Conservation (phyloP, 73 alveolate genomes). For the Blepharisma japonicum region DNA sequence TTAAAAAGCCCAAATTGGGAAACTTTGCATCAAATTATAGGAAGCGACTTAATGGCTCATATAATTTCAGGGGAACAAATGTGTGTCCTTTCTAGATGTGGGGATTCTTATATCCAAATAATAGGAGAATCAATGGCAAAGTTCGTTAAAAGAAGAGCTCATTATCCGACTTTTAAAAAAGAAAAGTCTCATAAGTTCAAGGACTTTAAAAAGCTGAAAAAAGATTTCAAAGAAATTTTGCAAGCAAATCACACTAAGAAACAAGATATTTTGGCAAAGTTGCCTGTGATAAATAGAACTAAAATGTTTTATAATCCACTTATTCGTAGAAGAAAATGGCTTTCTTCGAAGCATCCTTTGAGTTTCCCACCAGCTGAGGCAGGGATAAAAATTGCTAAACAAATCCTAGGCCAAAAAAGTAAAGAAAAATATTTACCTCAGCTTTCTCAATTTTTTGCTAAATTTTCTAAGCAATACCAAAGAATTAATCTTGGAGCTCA, state of each 20-base stretch:
- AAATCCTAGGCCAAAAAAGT: background rate
- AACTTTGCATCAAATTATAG: background rate
- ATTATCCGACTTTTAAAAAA: background rate
- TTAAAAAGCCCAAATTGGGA: constrained; percentile 19
- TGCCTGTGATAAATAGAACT: background rate
- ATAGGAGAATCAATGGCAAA: background rate
- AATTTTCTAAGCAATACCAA: background rate
- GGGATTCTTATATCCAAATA: background rate
- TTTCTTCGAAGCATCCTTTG: background rate
- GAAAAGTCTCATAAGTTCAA: background rate
- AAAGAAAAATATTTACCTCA: background rate
- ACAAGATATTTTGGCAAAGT: constrained; percentile 4
- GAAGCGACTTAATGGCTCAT: background rate
- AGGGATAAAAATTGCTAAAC: background rate
- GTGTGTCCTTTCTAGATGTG: background rate
- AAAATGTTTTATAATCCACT: constrained; percentile 12
- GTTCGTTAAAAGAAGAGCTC: background rate
- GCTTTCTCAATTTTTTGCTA: background rate
- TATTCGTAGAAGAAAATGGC: background rate
- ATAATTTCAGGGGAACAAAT: background rate
- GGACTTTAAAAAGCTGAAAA: background rate
- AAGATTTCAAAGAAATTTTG: background rate
- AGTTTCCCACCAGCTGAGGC: constrained; percentile 2
- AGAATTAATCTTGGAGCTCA: constrained; percentile 10
- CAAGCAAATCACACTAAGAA: background rate